Evolutionary conservation across 2,329 filamentous ascomycete genomes (phyloP).

Genomic region (Botryotinia convoluta): DNA sequence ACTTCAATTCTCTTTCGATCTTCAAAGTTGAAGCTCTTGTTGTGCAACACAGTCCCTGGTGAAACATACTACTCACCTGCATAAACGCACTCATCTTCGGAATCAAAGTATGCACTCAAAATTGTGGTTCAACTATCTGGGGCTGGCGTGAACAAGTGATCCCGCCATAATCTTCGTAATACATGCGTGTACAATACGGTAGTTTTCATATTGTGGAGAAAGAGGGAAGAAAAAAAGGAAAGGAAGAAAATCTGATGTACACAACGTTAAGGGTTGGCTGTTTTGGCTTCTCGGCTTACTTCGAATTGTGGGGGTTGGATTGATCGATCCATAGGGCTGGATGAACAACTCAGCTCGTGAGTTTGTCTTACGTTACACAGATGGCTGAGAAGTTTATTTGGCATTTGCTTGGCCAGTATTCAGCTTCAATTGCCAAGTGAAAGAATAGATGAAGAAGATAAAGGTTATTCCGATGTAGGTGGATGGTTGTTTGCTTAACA

Average conservation of each 20-base stretch:
- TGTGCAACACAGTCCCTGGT: not conserved
- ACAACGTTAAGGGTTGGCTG: constrained; percentile 4
- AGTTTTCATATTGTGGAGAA: not conserved
- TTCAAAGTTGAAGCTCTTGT: not conserved
- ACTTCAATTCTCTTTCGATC: not conserved
- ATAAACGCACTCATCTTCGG: constrained; percentile 1
- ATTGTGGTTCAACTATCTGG: not conserved
- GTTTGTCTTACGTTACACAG: constrained; percentile 4
- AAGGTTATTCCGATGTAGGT: not conserved
- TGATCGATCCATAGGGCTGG: constrained; percentile 10
- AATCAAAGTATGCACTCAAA: not conserved
- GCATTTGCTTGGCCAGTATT: not conserved
- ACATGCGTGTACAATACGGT: not conserved
- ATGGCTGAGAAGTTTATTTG: not conserved
- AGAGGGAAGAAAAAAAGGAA: not conserved
- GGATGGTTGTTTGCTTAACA: not conserved
- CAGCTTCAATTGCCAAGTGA: not conserved
- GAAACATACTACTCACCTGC: constrained; percentile 5
- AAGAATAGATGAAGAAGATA: constrained; percentile 8
- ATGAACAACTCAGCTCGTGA: not conserved
- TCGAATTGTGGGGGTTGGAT: constrained; percentile 1
- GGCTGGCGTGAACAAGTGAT: constrained; percentile 14
- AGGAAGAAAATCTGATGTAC: not conserved
- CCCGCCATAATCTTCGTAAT: constrained; percentile 1
- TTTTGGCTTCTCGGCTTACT: not conserved